These are phyloP conservation scores for Phytopythium delawarense DNA, from an alignment of 352 stramenopile species.

Conservation along the genomic window DNA sequence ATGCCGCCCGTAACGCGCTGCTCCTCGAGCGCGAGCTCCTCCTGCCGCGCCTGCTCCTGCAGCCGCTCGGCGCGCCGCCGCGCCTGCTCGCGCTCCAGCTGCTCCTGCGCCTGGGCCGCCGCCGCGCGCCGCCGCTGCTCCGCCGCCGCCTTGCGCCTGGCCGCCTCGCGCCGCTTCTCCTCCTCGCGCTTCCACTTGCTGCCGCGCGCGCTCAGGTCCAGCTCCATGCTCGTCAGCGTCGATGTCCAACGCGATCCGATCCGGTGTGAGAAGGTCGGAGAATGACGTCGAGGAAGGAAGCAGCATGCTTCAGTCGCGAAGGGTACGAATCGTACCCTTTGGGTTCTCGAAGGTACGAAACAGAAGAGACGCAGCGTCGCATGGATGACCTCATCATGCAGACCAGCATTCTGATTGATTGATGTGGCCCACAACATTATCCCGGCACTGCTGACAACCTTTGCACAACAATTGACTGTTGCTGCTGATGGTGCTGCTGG, in stretches of 20 bases:
- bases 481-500: too few species aligned
- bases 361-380: neutral
- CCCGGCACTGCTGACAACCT: neutral
- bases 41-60: conserved; percentile 29
- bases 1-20: conserved; percentile 70
- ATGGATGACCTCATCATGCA: neutral
- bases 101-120: conserved; percentile 31
- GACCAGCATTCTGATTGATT: neutral
- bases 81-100: conserved; percentile 40
- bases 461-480: too few species aligned
- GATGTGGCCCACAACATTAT: conserved; percentile 1
- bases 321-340: too few species aligned
- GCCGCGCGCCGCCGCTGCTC: conserved; percentile 38
- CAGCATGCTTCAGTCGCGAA: too few species aligned
- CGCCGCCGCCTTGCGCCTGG: conserved; percentile 30
- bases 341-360: neutral
- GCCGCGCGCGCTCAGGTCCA: conserved; percentile 64
- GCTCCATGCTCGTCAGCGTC: conserved; percentile 35
- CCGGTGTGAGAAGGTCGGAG: neutral
- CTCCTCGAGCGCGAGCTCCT: conserved; percentile 57
- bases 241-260: neutral
- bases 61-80: conserved; percentile 44
- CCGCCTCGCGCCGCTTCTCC: conserved; percentile 51
- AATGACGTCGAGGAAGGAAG: neutral
- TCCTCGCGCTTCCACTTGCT: conserved; percentile 70